Conservation (phyloP, 495 filamentous ascomycete genomes). For the Astrocystis sublimbata region DNA sequence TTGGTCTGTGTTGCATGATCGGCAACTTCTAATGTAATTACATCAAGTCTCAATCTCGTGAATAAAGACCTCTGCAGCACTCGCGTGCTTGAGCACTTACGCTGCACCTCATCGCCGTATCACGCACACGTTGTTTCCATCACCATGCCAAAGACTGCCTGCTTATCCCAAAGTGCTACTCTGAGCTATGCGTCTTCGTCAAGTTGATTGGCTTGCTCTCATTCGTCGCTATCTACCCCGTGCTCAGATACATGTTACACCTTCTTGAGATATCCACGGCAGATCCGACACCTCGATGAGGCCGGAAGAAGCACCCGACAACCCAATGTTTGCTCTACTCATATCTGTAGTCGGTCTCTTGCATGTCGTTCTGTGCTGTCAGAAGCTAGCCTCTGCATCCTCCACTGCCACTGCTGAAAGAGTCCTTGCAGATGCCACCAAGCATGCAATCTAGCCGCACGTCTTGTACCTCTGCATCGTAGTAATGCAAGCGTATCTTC, state of each 20-base stretch:
- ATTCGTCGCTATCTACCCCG: background rate
- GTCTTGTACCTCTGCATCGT: background rate
- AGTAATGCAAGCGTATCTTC: too few relatives aligned
- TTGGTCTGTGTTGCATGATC: constrained; percentile 10
- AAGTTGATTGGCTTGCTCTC: background rate
- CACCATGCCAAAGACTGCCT: background rate
- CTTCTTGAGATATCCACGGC: background rate
- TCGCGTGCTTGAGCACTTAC: background rate
- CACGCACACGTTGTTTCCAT: background rate
- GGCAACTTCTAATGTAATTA: background rate
- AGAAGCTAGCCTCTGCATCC: background rate
- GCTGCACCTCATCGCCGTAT: background rate
- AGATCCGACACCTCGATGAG: background rate
- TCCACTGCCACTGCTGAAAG: background rate
- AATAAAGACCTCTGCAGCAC: background rate
- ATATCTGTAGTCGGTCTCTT: background rate
- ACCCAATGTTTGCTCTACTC: background rate
- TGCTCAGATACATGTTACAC: background rate
- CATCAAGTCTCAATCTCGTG: background rate
- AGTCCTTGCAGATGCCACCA: background rate
- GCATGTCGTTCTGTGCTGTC: background rate
- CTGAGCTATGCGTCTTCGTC: background rate
- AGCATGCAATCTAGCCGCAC: too few relatives aligned
- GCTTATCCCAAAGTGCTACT: background rate
- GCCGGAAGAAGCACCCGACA: background rate